Base-by-base conservation (phyloP, 2,329 filamentous ascomycete genomes). In the Huntiella abstrusa region DNA sequence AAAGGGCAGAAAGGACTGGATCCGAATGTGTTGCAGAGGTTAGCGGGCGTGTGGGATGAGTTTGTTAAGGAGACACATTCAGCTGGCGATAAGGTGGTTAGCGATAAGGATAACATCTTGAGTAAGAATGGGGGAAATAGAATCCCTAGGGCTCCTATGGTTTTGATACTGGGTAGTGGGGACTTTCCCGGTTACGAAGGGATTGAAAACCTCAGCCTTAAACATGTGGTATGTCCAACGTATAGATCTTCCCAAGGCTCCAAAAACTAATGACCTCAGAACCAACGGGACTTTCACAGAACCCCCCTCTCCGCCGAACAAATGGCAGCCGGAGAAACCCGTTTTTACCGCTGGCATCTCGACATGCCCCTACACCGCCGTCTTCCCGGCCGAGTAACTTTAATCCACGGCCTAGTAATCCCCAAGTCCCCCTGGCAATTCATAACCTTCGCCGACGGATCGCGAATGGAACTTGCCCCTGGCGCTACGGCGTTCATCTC, bases 331-430 rank as follows among this genome's bases (percentile, higher is more conserved):
- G 48, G 48, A 34, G 39, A 49, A 13, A 49, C 48, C 22, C 48
- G 48, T 13, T 49, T 49, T 19, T 49, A 49, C 16, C 43, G 48
- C 6, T 49, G 48, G 48, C 48, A 49, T 17, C 46, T 49, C 43
- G 48, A 49, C 13, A 49, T 49, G 48, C 48, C 48, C 7, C 17
- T 49, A 3, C 48, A 49, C 40, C 43, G 44, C 13, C 48, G 43
- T 12, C 41, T 49, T 13, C 48, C 48, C 3, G 48, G 48, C 40
- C 48, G 48, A 28, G 48, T 49, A 15, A 49, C 48, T 15, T 19
- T 49, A 13, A 49, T 49, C 19, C 48, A 49, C 8, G 48, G 48
- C 15, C 43, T 49, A 4, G 33, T 46, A 13, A 49, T 49, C 13
- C 48, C 48, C 10, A 39, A 49, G 13, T 41, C 43, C 7, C 10